These are phyloP conservation scores for Ganoderma meredithae DNA, from an alignment of 1,284 basidiomycete species.

Conservation along the genomic window DNA sequence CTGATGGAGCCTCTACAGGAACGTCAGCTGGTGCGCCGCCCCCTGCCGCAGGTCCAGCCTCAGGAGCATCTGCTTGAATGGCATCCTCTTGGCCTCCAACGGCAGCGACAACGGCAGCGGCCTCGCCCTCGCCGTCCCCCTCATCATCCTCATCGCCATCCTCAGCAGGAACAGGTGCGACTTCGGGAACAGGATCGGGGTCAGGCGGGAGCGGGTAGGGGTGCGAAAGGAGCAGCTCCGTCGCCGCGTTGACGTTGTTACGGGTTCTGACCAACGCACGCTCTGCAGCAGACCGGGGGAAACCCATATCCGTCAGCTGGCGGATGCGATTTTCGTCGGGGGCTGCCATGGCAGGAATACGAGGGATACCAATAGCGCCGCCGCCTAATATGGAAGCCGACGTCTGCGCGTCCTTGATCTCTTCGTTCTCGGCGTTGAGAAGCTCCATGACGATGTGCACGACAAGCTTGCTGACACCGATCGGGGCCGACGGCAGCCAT, in stretches of 20 bases:
- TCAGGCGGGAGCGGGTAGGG: constrained; percentile 82
- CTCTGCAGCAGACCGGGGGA: constrained; percentile 85
- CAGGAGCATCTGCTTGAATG: constrained; percentile 28
- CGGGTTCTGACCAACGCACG: constrained; percentile 84
- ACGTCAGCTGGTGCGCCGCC: constrained; percentile 9
- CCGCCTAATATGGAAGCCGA: constrained; percentile 28
- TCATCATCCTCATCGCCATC: constrained; percentile 17
- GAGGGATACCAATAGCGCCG: constrained; percentile 43
- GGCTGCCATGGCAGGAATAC: constrained; percentile 50
- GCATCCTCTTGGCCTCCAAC: constrained; percentile 28
- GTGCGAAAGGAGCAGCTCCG: constrained; percentile 87
- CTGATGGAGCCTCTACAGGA: constrained; percentile 3
- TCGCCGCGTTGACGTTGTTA: constrained; percentile 91
- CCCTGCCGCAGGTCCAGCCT: constrained; percentile 22
- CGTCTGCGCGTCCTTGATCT: constrained; percentile 51
- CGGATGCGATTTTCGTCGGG: constrained; percentile 82
- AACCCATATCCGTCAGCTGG: constrained; percentile 96
- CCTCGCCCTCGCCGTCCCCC: constrained; percentile 27
- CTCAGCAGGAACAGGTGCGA: constrained; percentile 35
- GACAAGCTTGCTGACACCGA: constrained; percentile 76
- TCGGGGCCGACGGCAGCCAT: constrained; percentile 83
- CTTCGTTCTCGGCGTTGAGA: constrained; percentile 84
- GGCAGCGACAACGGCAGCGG: constrained; percentile 33
- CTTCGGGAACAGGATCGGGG: constrained; percentile 49
- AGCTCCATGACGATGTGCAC: constrained; percentile 86